Percentiles rank a stretch among this genome's conserved stretches.
Conservation (phyloP, 2,329 filamentous ascomycete genomes). For the Rugonectria rugulosa region DNA sequence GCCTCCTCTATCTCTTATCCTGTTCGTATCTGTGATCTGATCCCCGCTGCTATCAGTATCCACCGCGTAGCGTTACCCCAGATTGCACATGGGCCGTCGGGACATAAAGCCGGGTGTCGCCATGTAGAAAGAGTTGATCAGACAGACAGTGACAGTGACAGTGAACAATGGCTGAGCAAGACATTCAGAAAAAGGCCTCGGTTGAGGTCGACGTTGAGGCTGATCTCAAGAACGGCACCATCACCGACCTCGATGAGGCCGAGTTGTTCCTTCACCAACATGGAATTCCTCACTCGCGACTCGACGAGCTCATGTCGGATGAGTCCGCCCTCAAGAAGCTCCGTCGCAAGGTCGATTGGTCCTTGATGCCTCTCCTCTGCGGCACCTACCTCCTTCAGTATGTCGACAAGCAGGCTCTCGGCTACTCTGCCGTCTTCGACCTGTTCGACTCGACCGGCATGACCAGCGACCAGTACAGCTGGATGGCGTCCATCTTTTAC, state of each 20-base stretch:
- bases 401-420: conserved; percentile 63
- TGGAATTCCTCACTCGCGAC: conserved; percentile 32
- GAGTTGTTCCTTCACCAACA: conserved; percentile 38
- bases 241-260: conserved; percentile 38
- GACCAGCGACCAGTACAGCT: conserved; percentile 56
- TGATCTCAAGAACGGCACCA: conserved; percentile 33
- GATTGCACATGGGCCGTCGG: not conserved
- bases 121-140: not conserved
- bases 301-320: conserved; percentile 36
- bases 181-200: conserved; percentile 34
- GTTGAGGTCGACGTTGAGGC: conserved; percentile 32
- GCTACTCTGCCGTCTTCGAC: conserved; percentile 64
- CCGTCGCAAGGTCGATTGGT: conserved; percentile 55
- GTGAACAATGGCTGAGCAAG: conserved; percentile 22
- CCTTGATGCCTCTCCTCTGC: conserved; percentile 59
- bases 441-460: conserved; percentile 58
- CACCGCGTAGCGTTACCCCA: not conserved
- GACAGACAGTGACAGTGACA: conserved; percentile 21
- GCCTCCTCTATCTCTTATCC: too few relatives aligned
- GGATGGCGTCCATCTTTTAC: conserved; percentile 65
- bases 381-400: conserved; percentile 61
- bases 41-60: not conserved
- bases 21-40: not conserved
- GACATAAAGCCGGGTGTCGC: not conserved
- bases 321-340: conserved; percentile 37